Percentiles rank a stretch among this genome's conserved stretches.
Evolutionary conservation across 768 basidiomycete species (phyloP).

Genomic region (Tylopilus sp.): DNA sequence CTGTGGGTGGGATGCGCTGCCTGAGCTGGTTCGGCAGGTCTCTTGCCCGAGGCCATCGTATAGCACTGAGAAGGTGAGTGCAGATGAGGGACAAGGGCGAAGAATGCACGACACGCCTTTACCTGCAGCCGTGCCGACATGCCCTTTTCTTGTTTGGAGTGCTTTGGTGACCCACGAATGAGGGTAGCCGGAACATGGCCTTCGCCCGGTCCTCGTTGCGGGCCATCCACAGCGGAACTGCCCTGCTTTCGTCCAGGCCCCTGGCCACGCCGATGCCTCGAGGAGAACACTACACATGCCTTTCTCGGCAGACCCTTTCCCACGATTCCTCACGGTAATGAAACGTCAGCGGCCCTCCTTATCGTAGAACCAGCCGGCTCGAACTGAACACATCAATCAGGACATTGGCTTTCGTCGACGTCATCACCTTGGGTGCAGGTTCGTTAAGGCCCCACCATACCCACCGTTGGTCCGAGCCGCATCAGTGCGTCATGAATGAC

Average conservation of each 20-base stretch:
- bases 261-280: conserved; percentile 28
- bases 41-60: conserved; percentile 36
- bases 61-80: conserved; percentile 32
- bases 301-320: conserved; percentile 5
- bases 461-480: conserved; percentile 21
- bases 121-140: conserved; percentile 33
- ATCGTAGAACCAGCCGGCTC: conserved; percentile 6
- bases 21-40: conserved; percentile 29
- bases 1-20: conserved; percentile 53
- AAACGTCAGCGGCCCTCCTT: conserved; percentile 6
- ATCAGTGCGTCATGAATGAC: background rate
- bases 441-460: conserved; percentile 18
- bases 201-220: conserved; percentile 26
- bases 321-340: conserved; percentile 25
- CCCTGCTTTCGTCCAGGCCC: conserved; percentile 12
- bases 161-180: conserved; percentile 28
- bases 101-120: conserved; percentile 37
- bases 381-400: too few species aligned
- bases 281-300: conserved; percentile 28
- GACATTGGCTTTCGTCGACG: conserved; percentile 3
- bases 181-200: conserved; percentile 13
- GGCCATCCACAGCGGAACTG: conserved; percentile 20
- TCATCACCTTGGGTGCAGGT: conserved; percentile 5
- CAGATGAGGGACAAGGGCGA: conserved; percentile 37
- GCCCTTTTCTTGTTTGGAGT: conserved; percentile 32